A percentile compares a stretch with the other conserved stretches of the same genome.
phyloP scores from a whole-genome alignment of 23 red algal species.

The Pyropia yezoensis region DNA sequence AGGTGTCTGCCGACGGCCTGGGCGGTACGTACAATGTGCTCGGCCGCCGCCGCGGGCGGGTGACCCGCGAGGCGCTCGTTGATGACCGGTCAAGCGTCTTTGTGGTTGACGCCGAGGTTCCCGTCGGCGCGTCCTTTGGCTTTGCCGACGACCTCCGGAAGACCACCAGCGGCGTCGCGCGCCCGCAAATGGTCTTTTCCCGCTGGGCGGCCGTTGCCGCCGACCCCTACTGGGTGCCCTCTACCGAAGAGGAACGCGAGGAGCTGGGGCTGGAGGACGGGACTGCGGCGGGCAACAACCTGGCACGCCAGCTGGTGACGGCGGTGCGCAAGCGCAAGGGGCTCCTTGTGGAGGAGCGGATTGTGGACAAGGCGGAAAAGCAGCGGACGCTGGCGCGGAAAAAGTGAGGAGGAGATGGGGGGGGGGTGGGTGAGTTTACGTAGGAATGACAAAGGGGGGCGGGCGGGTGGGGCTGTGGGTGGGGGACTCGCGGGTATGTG shows the following conservation, averaged over 20 bases:
- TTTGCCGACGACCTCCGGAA: conserved; percentile 86
- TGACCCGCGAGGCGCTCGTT: conserved; percentile 72
- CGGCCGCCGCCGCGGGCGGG: conserved; percentile 57
- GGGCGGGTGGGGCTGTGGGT: too few species aligned
- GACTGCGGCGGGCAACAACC: conserved; percentile 74
- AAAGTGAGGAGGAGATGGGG: conserved; percentile 40
- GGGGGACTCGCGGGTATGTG: too few species aligned
- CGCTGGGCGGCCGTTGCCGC: conserved; percentile 69
- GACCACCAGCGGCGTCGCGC: conserved; percentile 62
- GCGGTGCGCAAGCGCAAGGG: conserved; percentile 74
- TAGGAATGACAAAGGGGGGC: too few species aligned
- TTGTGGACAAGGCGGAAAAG: conserved; percentile 93
- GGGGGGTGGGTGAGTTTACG: too few species aligned
- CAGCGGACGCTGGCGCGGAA: conserved; percentile 92
- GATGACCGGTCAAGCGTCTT: conserved; percentile 69
- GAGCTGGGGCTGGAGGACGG: conserved; percentile 71
- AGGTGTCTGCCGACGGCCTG: conserved; percentile 61
- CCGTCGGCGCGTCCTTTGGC: conserved; percentile 77
- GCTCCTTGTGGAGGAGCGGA: conserved; percentile 68
- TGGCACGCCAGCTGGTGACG: conserved; percentile 76
- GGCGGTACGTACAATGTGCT: conserved; percentile 79
- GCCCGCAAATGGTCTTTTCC: conserved; percentile 82
- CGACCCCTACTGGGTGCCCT: conserved; percentile 92
- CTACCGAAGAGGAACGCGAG: conserved; percentile 85
- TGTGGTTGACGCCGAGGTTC: conserved; percentile 64